Evolutionary conservation across 139 green algal species (phyloP).

Genomic region (Pleodorina starrii): DNA sequence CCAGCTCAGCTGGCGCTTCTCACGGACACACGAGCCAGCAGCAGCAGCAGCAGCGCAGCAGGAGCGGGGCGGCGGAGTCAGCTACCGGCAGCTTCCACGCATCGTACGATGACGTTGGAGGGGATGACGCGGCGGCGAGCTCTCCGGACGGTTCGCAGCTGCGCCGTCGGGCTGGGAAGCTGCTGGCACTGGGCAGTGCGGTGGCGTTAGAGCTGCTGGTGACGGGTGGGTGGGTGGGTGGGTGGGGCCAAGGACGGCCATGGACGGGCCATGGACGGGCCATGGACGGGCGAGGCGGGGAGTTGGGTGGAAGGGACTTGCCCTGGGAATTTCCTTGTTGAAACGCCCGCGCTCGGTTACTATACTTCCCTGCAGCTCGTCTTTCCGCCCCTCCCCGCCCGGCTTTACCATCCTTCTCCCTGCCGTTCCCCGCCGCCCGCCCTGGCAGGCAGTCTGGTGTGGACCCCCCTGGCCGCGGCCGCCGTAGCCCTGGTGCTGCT

Average conservation of each 20-base stretch:
- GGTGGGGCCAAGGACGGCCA: background rate
- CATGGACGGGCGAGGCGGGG: background rate
- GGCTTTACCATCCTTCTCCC: too few species aligned
- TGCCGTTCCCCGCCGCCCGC: background rate
- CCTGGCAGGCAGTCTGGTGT: slow-evolving; percentile 52
- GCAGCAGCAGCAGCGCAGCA: background rate
- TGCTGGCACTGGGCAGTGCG: slow-evolving; percentile 24
- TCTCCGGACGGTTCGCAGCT: background rate
- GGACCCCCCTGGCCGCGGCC: slow-evolving; percentile 45
- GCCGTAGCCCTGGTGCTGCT: slow-evolving; percentile 6
- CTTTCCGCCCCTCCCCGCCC: background rate
- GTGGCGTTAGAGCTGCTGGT: slow-evolving; percentile 51
- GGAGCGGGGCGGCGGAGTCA: background rate
- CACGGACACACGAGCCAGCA: too few species aligned
- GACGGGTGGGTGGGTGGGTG: slow-evolving; percentile 38
- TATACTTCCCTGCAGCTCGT: background rate
- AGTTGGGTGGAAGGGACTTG: background rate
- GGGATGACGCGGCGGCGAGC: background rate
- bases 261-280: background rate
- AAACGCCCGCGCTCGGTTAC: too few species aligned
- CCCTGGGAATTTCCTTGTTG: too few species aligned
- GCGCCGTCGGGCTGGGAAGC: background rate
- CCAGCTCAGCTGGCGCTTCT: too few species aligned
- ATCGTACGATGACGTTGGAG: background rate
- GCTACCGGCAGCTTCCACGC: background rate